phyloP scores from a whole-genome alignment of 257 asterid species.

The Fraxinus anomala region DNA sequence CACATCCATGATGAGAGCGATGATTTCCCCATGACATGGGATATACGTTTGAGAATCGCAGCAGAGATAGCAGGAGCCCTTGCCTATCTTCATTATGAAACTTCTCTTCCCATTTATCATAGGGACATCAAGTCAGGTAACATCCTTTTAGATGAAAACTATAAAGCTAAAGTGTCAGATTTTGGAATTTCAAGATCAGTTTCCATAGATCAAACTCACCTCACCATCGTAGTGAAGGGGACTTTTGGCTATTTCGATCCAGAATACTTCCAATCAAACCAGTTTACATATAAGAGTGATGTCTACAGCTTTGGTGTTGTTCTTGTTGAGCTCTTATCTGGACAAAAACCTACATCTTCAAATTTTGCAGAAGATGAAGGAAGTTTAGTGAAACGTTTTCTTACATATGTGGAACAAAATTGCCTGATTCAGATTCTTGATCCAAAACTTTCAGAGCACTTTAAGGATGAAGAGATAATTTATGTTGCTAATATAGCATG shows the following conservation, averaged over 20 bases:
- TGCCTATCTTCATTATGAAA: slow-evolving; percentile 38
- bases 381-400: slow-evolving; percentile 37
- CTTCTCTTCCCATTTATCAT: slow-evolving; percentile 40
- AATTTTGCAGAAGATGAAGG: slow-evolving; percentile 19
- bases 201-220: slow-evolving; percentile 35
- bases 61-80: slow-evolving; percentile 39
- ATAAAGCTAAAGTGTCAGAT: slow-evolving; percentile 40
- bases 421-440: slow-evolving; percentile 23
- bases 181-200: slow-evolving; percentile 40
- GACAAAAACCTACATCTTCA: slow-evolving; percentile 29
- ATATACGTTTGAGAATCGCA: slow-evolving; percentile 37
- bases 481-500: slow-evolving; percentile 34
- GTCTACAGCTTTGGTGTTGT: slow-evolving; percentile 44
- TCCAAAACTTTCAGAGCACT: slow-evolving; percentile 27
- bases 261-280: slow-evolving; percentile 29
- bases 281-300: slow-evolving; percentile 43
- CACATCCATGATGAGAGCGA: slow-evolving; percentile 32
- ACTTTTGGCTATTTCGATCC: slow-evolving; percentile 45
- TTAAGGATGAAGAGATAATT: slow-evolving; percentile 22
- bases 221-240: slow-evolving; percentile 38
- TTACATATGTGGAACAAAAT: slow-evolving; percentile 26
- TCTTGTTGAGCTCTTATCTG: slow-evolving; percentile 40
- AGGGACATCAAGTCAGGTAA: slow-evolving; percentile 44
- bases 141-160: slow-evolving; percentile 44
- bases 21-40: slow-evolving; percentile 38